These are phyloP conservation scores for Penicillium glabrum DNA, from an alignment of 2,329 filamentous ascomycete species.

Conservation along the genomic window DNA sequence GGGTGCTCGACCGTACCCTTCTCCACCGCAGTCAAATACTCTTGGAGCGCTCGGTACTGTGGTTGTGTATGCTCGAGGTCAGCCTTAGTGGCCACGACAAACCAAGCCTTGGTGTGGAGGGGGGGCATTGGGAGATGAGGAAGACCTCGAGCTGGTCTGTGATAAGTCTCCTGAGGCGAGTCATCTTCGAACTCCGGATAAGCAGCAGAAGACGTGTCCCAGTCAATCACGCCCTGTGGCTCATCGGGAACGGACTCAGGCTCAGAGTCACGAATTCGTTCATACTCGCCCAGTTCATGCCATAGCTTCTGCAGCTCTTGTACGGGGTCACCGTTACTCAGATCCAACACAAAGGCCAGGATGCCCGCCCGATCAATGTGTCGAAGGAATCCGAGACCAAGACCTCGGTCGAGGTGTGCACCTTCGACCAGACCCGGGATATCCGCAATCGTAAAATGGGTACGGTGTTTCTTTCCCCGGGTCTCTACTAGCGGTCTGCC, in stretches of 20 bases:
- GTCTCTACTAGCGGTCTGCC: conserved; percentile 64
- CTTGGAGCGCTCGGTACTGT: conserved; percentile 69
- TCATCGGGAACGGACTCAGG: conserved; percentile 63
- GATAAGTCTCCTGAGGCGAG: conserved; percentile 3
- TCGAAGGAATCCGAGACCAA: conserved; percentile 87
- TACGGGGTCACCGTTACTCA: conserved; percentile 76
- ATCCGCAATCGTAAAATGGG: conserved; percentile 88
- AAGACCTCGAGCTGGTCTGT: conserved; percentile 29
- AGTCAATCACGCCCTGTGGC: conserved; percentile 50
- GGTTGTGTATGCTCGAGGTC: conserved; percentile 76
- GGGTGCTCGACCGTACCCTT: conserved; percentile 68
- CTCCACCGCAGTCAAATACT: conserved; percentile 68
- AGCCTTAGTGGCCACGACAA: conserved; percentile 90
- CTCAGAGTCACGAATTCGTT: conserved; percentile 74
- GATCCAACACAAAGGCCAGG: conserved; percentile 89
- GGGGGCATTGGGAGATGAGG: conserved; percentile 58
- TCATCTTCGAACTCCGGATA: conserved; percentile 21
- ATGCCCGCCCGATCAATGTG: conserved; percentile 94
- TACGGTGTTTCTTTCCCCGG: conserved; percentile 58
- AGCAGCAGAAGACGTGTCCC: conserved; percentile 35
- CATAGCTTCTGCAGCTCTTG: conserved; percentile 77
- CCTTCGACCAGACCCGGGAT: conserved; percentile 92
- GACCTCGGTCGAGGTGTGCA: conserved; percentile 85
- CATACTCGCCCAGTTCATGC: conserved; percentile 88
- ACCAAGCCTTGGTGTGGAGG: conserved; percentile 95